phyloP scores from a whole-genome alignment of 106 monocot species.

The Dactylorhiza incarnata region DNA sequence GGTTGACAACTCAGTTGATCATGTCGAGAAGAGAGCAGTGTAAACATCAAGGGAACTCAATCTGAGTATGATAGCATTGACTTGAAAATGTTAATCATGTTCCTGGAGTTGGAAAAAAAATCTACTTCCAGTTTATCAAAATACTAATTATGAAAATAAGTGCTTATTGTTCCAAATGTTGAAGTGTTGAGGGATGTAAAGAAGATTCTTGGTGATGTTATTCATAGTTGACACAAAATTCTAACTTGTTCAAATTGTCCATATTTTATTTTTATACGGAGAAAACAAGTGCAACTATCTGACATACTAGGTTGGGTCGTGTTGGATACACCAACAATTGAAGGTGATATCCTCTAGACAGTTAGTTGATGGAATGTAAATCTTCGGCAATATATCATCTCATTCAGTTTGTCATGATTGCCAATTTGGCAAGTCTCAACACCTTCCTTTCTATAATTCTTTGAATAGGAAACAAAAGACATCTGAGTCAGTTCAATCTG shows the following conservation, averaged over 20 bases:
- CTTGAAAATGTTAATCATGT: slow-evolving; percentile 4
- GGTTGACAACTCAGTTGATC: neutral
- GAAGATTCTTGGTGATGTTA: neutral
- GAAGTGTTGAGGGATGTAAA: neutral
- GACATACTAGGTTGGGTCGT: slow-evolving; percentile 1
- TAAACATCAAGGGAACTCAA: neutral
- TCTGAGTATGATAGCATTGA: neutral
- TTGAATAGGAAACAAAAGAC: neutral
- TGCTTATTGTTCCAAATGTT: neutral
- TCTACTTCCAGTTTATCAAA: neutral
- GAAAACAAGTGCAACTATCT: neutral
- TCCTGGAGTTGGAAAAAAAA: neutral
- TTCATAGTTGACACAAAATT: neutral
- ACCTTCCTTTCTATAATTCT: neutral
- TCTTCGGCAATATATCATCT: neutral
- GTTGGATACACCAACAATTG: slow-evolving; percentile 1
- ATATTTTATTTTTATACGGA: neutral
- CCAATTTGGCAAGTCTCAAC: too few relatives aligned
- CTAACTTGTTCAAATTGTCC: too few relatives aligned
- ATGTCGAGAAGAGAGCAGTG: neutral
- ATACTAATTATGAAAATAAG: neutral
- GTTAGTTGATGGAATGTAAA: neutral
- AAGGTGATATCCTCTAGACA: neutral
- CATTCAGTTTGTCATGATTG: neutral
- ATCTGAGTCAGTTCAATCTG: neutral